Base-by-base conservation (phyloP, 345 rosid species). In the Citrus maxima region DNA sequence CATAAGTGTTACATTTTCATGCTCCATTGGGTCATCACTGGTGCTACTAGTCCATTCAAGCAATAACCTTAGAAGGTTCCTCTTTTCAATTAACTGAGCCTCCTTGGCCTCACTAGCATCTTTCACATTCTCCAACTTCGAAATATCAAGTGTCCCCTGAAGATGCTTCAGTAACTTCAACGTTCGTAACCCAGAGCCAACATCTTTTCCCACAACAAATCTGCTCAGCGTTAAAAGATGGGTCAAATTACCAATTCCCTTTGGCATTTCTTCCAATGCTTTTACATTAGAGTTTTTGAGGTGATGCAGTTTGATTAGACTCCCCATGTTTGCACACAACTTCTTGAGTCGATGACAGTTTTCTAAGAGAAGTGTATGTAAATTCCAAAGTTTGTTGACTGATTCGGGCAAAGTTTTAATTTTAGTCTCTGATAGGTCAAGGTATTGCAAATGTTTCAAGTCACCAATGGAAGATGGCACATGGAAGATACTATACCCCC, bases 361-460 rank as follows among this genome's bases (percentile, higher is more conserved):
- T 0, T n/a, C 24, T 24, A 81, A 34, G 9, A 30, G 0, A 18
- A 84, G 55, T 28, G 84, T 76, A 21, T 81, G 73, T 27, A 84
- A 56, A 27, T 78, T 71, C 55, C 51, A 66, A 42, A 84, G 86
- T 13, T 5, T 25, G 30, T 40, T 68, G 4, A 78, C 35, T 35
- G 80, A 75, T 8, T 78, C 76, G 2, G 86, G 84, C n/a, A 84
- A 42, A n/a, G 5, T 4, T 67, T 12, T 7, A 32, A 84, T 35
- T 1, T 0, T 0, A 34, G 68, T 70, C 0, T 0, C 0, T 0
- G 84, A 84, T 34, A 84, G 5, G 25, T 76, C 76, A 51, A 84
- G 75, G 30, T 81, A 78, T 0, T 78, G 63, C 7, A 84, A 51
- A 72, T 78, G 82, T 60, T 84, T 81, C 68, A 84, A 61, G 7